Percentiles rank a stretch among this genome's conserved stretches.
Conservation (phyloP, 2,329 filamentous ascomycete genomes). For the Cladosporium sp. region DNA sequence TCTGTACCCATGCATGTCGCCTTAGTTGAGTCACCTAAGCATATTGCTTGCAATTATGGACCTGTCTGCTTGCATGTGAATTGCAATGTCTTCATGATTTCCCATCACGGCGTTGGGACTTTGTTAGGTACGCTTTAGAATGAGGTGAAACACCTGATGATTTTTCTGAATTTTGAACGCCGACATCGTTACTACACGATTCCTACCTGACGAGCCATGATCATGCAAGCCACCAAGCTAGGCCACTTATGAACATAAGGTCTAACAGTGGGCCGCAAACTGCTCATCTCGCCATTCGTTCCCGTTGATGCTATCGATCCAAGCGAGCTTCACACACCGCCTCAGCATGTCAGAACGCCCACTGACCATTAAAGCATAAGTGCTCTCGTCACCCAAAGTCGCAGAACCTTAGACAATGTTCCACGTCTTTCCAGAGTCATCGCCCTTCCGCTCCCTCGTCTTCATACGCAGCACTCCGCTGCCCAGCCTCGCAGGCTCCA, state of each 20-base stretch:
- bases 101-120: too few relatives aligned
- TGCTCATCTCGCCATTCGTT: neutral
- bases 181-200: neutral
- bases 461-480: slow-evolving; percentile 28
- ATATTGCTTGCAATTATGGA: too few relatives aligned
- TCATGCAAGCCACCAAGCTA: neutral
- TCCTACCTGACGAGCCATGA: neutral
- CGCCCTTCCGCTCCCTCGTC: slow-evolving; percentile 32
- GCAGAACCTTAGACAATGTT: neutral
- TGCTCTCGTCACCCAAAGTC: neutral
- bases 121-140: too few relatives aligned
- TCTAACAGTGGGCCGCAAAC: neutral
- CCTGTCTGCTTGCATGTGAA: too few relatives aligned
- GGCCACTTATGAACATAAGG: neutral
- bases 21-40: too few relatives aligned
- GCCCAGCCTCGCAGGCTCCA: slow-evolving; percentile 26
- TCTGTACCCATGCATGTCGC: too few relatives aligned
- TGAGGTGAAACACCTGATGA: too few relatives aligned
- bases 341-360: too few relatives aligned
- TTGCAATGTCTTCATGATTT: too few relatives aligned
- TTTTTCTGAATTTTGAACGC: too few relatives aligned
- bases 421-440: slow-evolving; percentile 32
- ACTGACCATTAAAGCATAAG: too few relatives aligned
- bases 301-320: neutral
- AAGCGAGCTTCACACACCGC: neutral